These are phyloP conservation scores for Histomonas meleagridis DNA, from an alignment of 208 protist species.

Conservation along the genomic window DNA sequence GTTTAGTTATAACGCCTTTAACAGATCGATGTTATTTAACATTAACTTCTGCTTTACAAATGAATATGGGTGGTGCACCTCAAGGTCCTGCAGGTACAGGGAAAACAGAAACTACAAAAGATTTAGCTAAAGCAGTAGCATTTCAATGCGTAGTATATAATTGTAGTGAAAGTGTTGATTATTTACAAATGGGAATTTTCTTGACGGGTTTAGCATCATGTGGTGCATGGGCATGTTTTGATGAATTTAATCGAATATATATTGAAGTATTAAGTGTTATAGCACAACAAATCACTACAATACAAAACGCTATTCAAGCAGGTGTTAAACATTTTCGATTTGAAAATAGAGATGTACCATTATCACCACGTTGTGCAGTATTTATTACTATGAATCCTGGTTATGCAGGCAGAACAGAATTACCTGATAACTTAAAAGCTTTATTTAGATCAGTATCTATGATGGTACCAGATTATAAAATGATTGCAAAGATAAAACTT, in stretches of 20 bases:
- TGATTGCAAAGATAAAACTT: constrained; percentile 90
- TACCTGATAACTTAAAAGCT: constrained; percentile 85
- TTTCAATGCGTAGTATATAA: constrained; percentile 80
- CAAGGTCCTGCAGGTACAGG: constrained; percentile 61
- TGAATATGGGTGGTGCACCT: constrained; percentile 58
- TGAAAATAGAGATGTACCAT: constrained; percentile 53
- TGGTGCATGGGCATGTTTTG: constrained; percentile 60
- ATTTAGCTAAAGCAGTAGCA: constrained; percentile 58
- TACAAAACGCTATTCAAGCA: constrained; percentile 52
- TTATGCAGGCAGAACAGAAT: constrained; percentile 86
- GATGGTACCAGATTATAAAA: constrained; percentile 94
- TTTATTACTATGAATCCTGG: constrained; percentile 79
- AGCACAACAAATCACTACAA: constrained; percentile 52
- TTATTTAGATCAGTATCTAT: constrained; percentile 66
- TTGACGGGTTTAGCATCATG: constrained; percentile 48
- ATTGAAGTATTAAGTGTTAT: constrained; percentile 56
- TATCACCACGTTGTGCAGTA: constrained; percentile 62
- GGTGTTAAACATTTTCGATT: constrained; percentile 50
- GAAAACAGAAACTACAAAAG: constrained; percentile 62
- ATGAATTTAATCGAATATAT: constrained; percentile 62
- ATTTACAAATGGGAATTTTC: constrained; percentile 52
- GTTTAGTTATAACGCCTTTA: constrained; percentile 54
- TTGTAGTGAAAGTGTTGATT: constrained; percentile 77
- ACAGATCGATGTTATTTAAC: constrained; percentile 64
- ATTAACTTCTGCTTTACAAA: constrained; percentile 59